These are phyloP conservation scores for Aspergillus cavernicola DNA, from an alignment of 495 filamentous ascomycete species.

Conservation along the genomic window DNA sequence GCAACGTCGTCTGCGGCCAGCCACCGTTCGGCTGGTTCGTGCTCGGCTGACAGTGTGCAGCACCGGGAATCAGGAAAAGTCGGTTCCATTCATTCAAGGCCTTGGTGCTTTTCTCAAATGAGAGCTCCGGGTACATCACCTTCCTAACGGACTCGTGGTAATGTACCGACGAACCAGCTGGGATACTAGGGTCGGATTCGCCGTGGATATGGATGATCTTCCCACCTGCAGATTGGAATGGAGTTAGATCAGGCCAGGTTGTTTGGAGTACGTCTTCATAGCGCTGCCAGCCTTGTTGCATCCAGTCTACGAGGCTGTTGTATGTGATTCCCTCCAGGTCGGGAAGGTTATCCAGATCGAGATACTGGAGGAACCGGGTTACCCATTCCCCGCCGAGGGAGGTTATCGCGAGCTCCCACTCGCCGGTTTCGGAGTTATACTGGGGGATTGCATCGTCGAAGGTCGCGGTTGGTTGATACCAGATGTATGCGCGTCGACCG, in stretches of 20 bases:
- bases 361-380: slow-evolving; percentile 11
- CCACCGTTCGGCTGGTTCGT: slow-evolving; percentile 40
- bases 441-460: slow-evolving; percentile 42
- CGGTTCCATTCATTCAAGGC: slow-evolving; percentile 48
- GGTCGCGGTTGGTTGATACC: slow-evolving; percentile 35
- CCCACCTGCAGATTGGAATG: slow-evolving; percentile 43
- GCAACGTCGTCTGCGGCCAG: slow-evolving; percentile 42
- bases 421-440: slow-evolving; percentile 36
- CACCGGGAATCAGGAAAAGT: slow-evolving; percentile 52
- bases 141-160: slow-evolving; percentile 49
- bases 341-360: slow-evolving; percentile 21
- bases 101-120: slow-evolving; percentile 31
- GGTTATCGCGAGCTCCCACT: slow-evolving; percentile 34
- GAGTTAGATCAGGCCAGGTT: slow-evolving; percentile 44
- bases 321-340: slow-evolving; percentile 44
- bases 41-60: slow-evolving; percentile 37
- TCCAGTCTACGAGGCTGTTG: slow-evolving; percentile 47
- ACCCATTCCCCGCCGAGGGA: slow-evolving; percentile 34
- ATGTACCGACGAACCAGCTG: slow-evolving; percentile 42
- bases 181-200: slow-evolving; percentile 46
- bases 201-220: slow-evolving; percentile 53
- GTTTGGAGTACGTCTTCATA: slow-evolving; percentile 24
- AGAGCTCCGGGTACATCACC: slow-evolving; percentile 44
- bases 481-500: slow-evolving; percentile 44
- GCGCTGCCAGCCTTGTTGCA: slow-evolving; percentile 21